These are phyloP conservation scores for Theobroma grandiflorum DNA, from an alignment of 441 rosid genomes.

Conservation along the genomic window DNA sequence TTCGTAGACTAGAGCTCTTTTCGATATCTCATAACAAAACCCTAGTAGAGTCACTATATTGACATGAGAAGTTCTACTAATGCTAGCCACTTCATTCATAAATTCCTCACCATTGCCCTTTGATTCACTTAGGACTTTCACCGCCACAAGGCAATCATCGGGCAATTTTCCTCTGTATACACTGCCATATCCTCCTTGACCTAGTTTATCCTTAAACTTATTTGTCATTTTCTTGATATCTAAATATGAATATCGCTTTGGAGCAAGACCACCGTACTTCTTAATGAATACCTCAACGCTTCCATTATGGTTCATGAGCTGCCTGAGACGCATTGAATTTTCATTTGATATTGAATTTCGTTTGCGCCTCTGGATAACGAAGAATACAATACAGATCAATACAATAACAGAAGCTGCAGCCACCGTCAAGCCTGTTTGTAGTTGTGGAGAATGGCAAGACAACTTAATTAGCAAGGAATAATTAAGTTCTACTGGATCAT, in stretches of 20 bases:
- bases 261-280: not conserved
- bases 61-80: conserved; percentile 50
- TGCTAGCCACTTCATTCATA: conserved; percentile 53
- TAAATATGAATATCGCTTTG: not conserved
- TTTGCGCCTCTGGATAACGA: no score
- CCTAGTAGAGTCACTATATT: conserved; percentile 42
- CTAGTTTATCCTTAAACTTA: conserved; percentile 36
- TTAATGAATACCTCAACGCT: conserved; percentile 1
- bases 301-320: not conserved
- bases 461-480: no score
- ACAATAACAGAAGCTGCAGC: no score
- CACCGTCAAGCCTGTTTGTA: no score
- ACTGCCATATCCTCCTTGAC: conserved; percentile 48
- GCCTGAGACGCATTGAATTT: not conserved
- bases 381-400: no score
- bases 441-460: no score
- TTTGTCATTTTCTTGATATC: conserved; percentile 45
- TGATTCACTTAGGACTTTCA: conserved; percentile 40
- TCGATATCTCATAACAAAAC: conserved; percentile 38
- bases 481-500: no score
- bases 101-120: conserved; percentile 44
- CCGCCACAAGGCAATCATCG: conserved; percentile 39
- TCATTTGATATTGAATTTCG: no score
- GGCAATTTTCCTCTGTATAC: conserved; percentile 45
- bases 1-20: conserved; percentile 38